Evolutionary conservation across 805 yeast species (phyloP), one percentile per base, ranked within the genome.

Genomic region (Candida quercuum): DNA sequence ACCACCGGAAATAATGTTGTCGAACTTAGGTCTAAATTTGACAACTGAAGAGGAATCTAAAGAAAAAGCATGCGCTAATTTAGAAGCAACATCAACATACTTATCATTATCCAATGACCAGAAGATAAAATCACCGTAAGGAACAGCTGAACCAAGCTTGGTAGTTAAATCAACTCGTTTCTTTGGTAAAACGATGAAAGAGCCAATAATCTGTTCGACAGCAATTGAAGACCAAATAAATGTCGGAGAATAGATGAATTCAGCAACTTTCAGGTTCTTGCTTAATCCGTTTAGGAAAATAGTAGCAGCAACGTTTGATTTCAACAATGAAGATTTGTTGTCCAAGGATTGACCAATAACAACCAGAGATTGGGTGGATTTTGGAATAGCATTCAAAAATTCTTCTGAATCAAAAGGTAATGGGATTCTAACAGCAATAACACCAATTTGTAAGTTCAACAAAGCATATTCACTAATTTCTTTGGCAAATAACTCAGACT

Each of bases 1-100:
- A 44, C 97, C 97, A 25, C 89, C 91, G 36, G 73, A 74, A 13
- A 76, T 65, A 26, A 69, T 56, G 58, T 86, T 88, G 59, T 91
- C 95, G 51, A 67, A 86, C 52, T 74, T 75, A 36, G 83, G 72
- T 57, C 83, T 71, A 57, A 75, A 72, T 37, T 71, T 61, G 39
- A 82, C 71, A 29, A 61, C 53, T 40, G 74, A 66, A 36, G 69
- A 55, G 41, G 73, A 74, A 48, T 76, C 81, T 52, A 83, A 67
- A 3, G 94, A 78, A 48, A 83, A 68, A 17, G 86, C 68, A 43
- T 79, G 83, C 0, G 88, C 82, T 43, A 86, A 61, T 48, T 74
- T 76, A 20, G 80, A 70, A 13, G 89, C 77, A 32, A 79, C 73
- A 26, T 69, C 68, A 25, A 70, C 65, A 42, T 74, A 66, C 37